Evolutionary conservation across 2,329 filamentous ascomycete species (phyloP), one percentile per base, ranked within the genome.

Genomic region (Neopestalotiopsis rosae): DNA sequence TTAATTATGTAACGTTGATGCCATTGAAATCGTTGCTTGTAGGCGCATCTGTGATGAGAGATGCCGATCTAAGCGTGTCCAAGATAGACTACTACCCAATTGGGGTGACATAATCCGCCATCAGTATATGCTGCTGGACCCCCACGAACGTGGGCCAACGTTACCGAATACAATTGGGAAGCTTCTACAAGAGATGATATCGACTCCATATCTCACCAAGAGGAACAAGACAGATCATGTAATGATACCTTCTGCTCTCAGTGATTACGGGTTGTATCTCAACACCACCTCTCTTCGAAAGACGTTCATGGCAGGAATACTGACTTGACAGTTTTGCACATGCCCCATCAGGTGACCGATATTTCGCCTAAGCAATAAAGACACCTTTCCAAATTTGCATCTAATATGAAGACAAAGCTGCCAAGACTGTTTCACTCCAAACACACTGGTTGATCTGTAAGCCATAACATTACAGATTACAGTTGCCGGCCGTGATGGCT

Each of bases 221-320:
- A 52, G 45, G 7, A n/a, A 3, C 7, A 20, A 20, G 14, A 17
- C 20, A 20, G n/a, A 17, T 9, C n/a, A 52, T 7, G 5, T 59
- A 13, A 30, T 59, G 57, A 59, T 59, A 59, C 57, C 57, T 59
- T 59, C 57, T 59, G 28, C 12, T 59, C 28, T 34, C 6, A 59
- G 57, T 52, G 24, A 4, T 10, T 24, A 59, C 30, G 20, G 30
- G 20, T 10, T 52, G 45, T 52, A 20, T 20, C 17, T n/a, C 17
- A 52, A n/a, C n/a, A 52, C 20, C 45, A 52, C 20, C 17, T 52
- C 45, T 52, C 45, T 52, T 52, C 17, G 3, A 52, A 24, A 52
- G 17, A n/a, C 7, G 20, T 52, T 20, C n/a, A n/a, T 38, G 10
- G 34, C 34, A 38, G 34, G 34, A 38, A 38, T 38, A 5, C 10